Percentiles rank a stretch among this genome's conserved stretches.
These are phyloP conservation scores for Aspergillus pseudoviridinutans DNA, from an alignment of 2,329 filamentous ascomycete genomes.

Conservation along the genomic window DNA sequence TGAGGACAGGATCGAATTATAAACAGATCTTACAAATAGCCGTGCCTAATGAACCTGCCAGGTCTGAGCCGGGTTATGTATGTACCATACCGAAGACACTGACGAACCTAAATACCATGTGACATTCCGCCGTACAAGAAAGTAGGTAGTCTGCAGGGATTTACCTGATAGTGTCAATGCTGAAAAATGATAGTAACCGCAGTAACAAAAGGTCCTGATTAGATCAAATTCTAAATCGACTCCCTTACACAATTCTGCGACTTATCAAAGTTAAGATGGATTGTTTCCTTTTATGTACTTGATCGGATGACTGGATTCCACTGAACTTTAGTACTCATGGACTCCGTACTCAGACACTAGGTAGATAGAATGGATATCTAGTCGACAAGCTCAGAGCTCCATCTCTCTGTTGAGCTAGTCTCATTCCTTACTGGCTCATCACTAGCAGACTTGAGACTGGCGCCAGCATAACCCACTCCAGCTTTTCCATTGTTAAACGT, in stretches of 20 bases:
- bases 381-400: not conserved
- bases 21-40: not conserved
- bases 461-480: constrained; percentile 2
- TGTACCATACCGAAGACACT: constrained; percentile 4
- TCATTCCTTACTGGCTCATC: not conserved
- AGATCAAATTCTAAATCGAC: not conserved
- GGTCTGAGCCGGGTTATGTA: not conserved
- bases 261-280: not conserved
- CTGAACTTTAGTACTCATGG: not conserved
- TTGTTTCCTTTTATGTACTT: constrained; percentile 2
- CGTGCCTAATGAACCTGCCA: not conserved
- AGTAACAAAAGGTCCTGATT: not conserved
- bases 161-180: not conserved
- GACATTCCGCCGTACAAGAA: not conserved
- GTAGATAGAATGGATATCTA: not conserved
- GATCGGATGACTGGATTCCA: not conserved
- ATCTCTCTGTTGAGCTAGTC: not conserved
- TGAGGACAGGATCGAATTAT: not conserved
- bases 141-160: not conserved
- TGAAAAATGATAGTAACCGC: constrained; percentile 6
- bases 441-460: not conserved
- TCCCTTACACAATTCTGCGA: constrained; percentile 2
- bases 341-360: too few relatives aligned
- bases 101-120: constrained; percentile 8
- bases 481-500: not conserved